A percentile compares a stretch with the other conserved stretches of the same genome.
Evolutionary conservation across 495 filamentous ascomycete genomes (phyloP).

Genomic region (Xylaria castorea): DNA sequence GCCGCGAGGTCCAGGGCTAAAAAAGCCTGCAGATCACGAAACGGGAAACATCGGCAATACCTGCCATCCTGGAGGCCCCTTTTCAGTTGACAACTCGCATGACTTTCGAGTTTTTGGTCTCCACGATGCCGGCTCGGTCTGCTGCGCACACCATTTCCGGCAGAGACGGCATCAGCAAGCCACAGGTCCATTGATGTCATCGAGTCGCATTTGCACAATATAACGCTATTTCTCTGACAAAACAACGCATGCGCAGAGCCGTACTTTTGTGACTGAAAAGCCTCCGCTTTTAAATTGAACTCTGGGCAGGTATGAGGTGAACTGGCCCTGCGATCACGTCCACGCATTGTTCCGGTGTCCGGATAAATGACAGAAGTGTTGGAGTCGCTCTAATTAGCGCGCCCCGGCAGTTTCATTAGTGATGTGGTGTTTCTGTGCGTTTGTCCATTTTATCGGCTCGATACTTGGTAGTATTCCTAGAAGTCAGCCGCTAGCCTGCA

Average conservation of each 20-base stretch:
- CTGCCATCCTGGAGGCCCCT: not conserved
- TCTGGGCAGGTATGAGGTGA: constrained; percentile 20
- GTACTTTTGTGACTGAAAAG: not conserved
- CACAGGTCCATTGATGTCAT: constrained; percentile 2
- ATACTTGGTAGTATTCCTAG: constrained; percentile 19
- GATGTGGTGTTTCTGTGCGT: not conserved
- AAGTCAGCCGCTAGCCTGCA: constrained; percentile 17
- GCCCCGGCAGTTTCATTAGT: constrained; percentile 9
- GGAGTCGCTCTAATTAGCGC: constrained; percentile 6
- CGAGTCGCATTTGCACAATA: constrained; percentile 13
- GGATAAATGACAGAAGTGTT: constrained; percentile 18
- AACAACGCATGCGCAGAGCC: not conserved
- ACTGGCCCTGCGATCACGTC: constrained; percentile 22
- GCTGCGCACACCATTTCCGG: constrained; percentile 1
- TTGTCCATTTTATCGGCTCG: not conserved
- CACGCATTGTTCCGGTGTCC: not conserved
- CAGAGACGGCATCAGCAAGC: not conserved
- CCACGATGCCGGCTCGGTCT: not conserved
- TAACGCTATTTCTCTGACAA: not conserved
- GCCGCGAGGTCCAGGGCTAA: not conserved
- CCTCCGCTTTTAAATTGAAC: not conserved
- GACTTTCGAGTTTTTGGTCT: not conserved
- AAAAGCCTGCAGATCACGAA: constrained; percentile 8
- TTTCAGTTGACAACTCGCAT: not conserved
- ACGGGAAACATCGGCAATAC: not conserved